phyloP scores from a whole-genome alignment of 108 stramenopile genomes.

The Parietichytrium sp. region DNA sequence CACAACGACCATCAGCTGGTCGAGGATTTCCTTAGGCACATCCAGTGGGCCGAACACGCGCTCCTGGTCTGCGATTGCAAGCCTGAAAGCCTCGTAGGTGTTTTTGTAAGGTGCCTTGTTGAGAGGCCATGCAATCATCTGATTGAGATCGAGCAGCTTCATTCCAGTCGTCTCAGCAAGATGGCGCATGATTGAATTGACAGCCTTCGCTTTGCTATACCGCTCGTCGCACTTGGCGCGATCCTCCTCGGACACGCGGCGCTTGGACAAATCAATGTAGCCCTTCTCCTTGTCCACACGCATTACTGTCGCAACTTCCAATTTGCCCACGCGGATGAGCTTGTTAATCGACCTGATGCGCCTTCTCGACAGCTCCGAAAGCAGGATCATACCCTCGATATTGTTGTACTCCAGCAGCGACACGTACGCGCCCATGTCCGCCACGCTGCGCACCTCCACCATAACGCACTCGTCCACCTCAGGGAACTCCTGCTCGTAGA shows the following conservation, averaged over 20 bases:
- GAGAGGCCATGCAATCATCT: conserved; percentile 93
- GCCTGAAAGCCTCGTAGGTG: conserved; percentile 92
- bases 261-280: conserved; percentile 97
- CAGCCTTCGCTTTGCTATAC: conserved; percentile 92
- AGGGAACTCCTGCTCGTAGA: conserved; percentile 94
- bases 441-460: conserved; percentile 78
- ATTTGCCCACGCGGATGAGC: conserved; percentile 92
- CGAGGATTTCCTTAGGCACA: conserved; percentile 52
- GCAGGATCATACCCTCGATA: conserved; percentile 97
- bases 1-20: conserved; percentile 74
- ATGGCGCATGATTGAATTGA: conserved; percentile 75
- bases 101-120: conserved; percentile 89
- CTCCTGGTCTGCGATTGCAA: conserved; percentile 41
- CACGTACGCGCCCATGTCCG: conserved; percentile 99
- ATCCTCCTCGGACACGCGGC: conserved; percentile 94
- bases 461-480: conserved; percentile 92
- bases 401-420: conserved; percentile 96
- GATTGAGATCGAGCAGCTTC: conserved; percentile 86
- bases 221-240: conserved; percentile 93
- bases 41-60: conserved; percentile 59
- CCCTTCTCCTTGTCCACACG: conserved; percentile 99
- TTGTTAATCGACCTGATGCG: conserved; percentile 99
- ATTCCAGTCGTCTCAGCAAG: conserved; percentile 84
- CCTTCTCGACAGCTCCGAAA: conserved; percentile 88
- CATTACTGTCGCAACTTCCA: conserved; percentile 98